Base-by-base conservation (phyloP, 305 asterid species). In the Ajuga reptans region DNA sequence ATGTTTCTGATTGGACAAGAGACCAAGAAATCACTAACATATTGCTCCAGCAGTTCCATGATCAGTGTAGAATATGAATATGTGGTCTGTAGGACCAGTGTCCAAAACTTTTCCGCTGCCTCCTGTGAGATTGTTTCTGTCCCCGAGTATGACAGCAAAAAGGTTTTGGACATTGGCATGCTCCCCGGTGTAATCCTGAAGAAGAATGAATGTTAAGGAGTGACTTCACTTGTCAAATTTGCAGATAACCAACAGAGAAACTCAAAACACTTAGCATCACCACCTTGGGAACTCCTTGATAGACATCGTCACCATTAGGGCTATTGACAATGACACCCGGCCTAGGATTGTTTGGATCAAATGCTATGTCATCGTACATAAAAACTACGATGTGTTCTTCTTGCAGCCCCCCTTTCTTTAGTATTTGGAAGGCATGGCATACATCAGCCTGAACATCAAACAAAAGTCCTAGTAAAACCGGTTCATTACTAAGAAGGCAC, bases 361-460 rank as follows among this genome's bases (percentile, higher is more conserved):
- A 15, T 9, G 85, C 85, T 57, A 83, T 76, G 15, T 80, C 84
- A 43, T 80, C 84, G 29, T 83, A 80, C 84, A 80, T 83, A 69
- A 83, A 80, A 60, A 83, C 83, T 56, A 80, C 51, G 17, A 75
- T 80, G 52, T 83, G 80, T 29, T 83, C 80, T 29, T 83, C 87
- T 17, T 60, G 50, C n/a, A 83, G 47, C 21, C 85, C 81, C 4
- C 81, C 85, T 27, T 60, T 73, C 78, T 76, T 83, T 0, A 83
- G 82, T 39, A 83, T 31, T 72, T 83, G 87, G 61, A 80, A 83
- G 11, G 83, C 85, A 29, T 83, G 85, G 24, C 85, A 80, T 41
- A 80, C 71, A 46, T 83, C 81, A 8, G 84, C 83, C 84, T 77
- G 71, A 45, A 45, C 66, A 18, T 66, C 16, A 36, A 9, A 12